Percentiles rank a stretch among this genome's conserved stretches.
Conservation (phyloP, 139 green algal species). For the Haematococcus lacustris region DNA sequence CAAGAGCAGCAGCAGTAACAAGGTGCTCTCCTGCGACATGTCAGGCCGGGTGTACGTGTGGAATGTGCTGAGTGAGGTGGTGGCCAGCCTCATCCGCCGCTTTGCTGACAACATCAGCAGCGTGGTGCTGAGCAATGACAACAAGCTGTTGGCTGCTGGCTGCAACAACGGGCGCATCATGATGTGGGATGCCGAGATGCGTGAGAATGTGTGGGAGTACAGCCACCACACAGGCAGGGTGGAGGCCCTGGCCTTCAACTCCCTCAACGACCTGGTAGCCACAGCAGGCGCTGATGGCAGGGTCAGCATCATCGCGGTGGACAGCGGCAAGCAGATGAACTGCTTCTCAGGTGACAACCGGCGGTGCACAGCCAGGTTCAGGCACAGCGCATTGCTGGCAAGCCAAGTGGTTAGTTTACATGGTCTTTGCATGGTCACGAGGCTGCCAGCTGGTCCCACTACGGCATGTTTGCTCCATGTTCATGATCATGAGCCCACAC, state of each 20-base stretch:
- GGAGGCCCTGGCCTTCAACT: constrained; percentile 37
- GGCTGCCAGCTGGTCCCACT: no score
- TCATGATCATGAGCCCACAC: no score
- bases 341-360: background rate
- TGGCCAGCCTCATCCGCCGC: constrained; percentile 28
- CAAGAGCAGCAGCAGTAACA: constrained; percentile 9
- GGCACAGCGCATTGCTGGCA: no score
- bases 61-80: constrained; percentile 27
- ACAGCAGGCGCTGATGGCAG: constrained; percentile 25
- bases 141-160: constrained; percentile 15
- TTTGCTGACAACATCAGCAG: constrained; percentile 14
- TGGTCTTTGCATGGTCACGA: no score
- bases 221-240: constrained; percentile 33
- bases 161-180: constrained; percentile 35
- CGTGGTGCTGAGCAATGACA: constrained; percentile 8
- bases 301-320: constrained; percentile 9
- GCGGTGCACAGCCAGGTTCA: background rate
- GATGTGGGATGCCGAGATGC: constrained; percentile 34
- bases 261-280: constrained; percentile 22
- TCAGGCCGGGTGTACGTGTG: constrained; percentile 36
- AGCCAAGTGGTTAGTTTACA: no score
- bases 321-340: constrained; percentile 35
- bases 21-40: constrained; percentile 27
- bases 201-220: constrained; percentile 39
- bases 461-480: no score